A percentile compares a stretch with the other conserved stretches of the same genome.
Conservation (phyloP, 1,284 basidiomycete genomes). For the Xerocomus amazonicus region DNA sequence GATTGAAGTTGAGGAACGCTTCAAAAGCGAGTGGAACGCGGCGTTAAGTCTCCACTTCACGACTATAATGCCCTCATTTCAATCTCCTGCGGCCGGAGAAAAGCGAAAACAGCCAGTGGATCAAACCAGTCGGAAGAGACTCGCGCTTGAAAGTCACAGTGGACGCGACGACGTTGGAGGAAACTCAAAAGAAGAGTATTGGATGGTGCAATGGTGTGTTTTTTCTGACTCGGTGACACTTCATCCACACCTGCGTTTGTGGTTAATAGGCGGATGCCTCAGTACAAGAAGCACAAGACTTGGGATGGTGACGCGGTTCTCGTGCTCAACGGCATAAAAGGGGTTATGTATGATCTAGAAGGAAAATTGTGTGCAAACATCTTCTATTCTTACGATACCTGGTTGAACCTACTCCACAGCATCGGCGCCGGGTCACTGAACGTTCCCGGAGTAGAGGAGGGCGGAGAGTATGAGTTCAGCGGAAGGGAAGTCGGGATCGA, state of each 20-base stretch:
- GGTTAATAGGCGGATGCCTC: slow-evolving; percentile 62
- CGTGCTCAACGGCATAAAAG: slow-evolving; percentile 46
- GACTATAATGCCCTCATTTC: slow-evolving; percentile 15
- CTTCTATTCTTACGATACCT: slow-evolving; percentile 4
- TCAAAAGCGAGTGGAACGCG: slow-evolving; percentile 1
- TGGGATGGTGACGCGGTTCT: slow-evolving; percentile 86
- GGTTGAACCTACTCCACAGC: slow-evolving; percentile 26
- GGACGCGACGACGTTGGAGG: slow-evolving; percentile 11
- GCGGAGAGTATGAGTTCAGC: slow-evolving; percentile 56
- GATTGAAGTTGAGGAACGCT: not conserved
- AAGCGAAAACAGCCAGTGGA: slow-evolving; percentile 31
- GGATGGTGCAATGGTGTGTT: slow-evolving; percentile 68
- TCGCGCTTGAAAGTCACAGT: slow-evolving; percentile 26
- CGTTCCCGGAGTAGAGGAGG: slow-evolving; percentile 39
- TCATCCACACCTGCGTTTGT: slow-evolving; percentile 2
- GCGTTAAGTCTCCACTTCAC: not conserved
- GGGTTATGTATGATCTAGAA: slow-evolving; percentile 57
- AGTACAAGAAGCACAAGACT: slow-evolving; percentile 86
- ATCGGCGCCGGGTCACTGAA: slow-evolving; percentile 42
- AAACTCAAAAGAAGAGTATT: slow-evolving; percentile 41
- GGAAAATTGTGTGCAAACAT: slow-evolving; percentile 49
- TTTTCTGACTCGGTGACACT: not conserved
- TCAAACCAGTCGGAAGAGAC: slow-evolving; percentile 33
- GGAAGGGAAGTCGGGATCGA: slow-evolving; percentile 73
- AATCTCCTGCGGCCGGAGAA: slow-evolving; percentile 22